Percentiles rank a stretch among this genome's conserved stretches.
Conservation (phyloP, 805 yeast species). For the Pichia occidentalis region DNA sequence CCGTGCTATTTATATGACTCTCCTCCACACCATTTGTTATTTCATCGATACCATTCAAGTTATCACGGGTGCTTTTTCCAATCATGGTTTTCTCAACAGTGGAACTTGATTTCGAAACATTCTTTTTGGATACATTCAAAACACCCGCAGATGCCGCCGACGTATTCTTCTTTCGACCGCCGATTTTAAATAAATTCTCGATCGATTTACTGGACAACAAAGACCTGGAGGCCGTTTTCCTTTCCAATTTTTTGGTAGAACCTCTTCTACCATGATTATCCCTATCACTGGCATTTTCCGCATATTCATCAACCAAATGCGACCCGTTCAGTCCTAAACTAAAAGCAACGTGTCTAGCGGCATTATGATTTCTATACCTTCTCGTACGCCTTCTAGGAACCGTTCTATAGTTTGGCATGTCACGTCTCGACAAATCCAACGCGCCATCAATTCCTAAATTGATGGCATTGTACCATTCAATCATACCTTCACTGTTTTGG, state of each 20-base stretch:
- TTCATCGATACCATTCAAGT: too few relatives aligned
- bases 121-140: conserved; percentile 6
- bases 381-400: conserved; percentile 69
- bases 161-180: background rate
- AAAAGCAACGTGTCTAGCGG: conserved; percentile 1
- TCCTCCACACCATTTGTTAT: too few relatives aligned
- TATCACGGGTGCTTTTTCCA: too few relatives aligned
- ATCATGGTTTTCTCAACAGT: conserved; percentile 28
- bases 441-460: conserved; percentile 75
- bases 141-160: conserved; percentile 2
- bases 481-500: conserved; percentile 53
- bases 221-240: too few relatives aligned
- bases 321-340: conserved; percentile 6
- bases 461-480: conserved; percentile 72
- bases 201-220: too few relatives aligned
- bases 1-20: too few relatives aligned
- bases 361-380: conserved; percentile 22
- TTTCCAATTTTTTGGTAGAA: too few relatives aligned
- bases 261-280: too few relatives aligned
- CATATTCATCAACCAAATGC: too few relatives aligned
- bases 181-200: background rate
- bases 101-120: conserved; percentile 10
- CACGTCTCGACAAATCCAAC: conserved; percentile 65
- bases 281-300: too few relatives aligned
- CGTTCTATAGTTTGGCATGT: conserved; percentile 68